Evolutionary conservation across 2,329 filamentous ascomycete genomes (phyloP).

Genomic region (Pseudocercospora pini-densiflorae): DNA sequence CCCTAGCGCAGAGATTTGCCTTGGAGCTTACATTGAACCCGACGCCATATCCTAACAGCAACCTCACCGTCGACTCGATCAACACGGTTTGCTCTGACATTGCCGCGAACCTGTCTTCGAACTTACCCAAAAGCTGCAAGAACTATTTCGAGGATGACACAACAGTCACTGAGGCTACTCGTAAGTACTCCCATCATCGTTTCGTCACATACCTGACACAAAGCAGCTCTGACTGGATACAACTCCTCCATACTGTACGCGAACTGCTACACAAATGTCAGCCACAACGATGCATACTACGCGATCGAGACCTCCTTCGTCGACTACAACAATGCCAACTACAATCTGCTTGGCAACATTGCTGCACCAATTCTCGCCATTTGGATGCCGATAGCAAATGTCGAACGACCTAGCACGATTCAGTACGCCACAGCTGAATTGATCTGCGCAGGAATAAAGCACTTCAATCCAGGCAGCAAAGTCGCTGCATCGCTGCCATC

Average conservation of each 20-base stretch:
- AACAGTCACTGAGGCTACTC: not conserved
- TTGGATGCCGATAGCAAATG: slow-evolving; percentile 20
- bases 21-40: slow-evolving; percentile 1
- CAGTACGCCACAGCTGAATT: slow-evolving; percentile 6
- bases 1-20: slow-evolving; percentile 3
- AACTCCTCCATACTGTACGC: slow-evolving; percentile 16
- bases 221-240: slow-evolving; percentile 17
- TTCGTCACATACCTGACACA: not conserved
- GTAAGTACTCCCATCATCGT: not conserved
- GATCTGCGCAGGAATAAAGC: slow-evolving; percentile 8
- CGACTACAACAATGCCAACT: slow-evolving; percentile 5
- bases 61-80: slow-evolving; percentile 2
- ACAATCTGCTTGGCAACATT: not conserved
- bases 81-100: slow-evolving; percentile 5
- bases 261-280: slow-evolving; percentile 11
- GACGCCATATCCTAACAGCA: slow-evolving; percentile 4
- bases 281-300: not conserved
- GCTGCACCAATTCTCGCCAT: slow-evolving; percentile 7
- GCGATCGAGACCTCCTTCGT: not conserved
- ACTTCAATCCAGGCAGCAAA: slow-evolving; percentile 5
- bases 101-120: not conserved
- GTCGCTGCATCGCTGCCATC: slow-evolving; percentile 1
- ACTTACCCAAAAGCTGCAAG: slow-evolving; percentile 10
- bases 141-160: slow-evolving; percentile 2
- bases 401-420: slow-evolving; percentile 12